Base-by-base conservation (phyloP, 1,284 basidiomycete genomes). In the Cystobasidium pallidum region DNA sequence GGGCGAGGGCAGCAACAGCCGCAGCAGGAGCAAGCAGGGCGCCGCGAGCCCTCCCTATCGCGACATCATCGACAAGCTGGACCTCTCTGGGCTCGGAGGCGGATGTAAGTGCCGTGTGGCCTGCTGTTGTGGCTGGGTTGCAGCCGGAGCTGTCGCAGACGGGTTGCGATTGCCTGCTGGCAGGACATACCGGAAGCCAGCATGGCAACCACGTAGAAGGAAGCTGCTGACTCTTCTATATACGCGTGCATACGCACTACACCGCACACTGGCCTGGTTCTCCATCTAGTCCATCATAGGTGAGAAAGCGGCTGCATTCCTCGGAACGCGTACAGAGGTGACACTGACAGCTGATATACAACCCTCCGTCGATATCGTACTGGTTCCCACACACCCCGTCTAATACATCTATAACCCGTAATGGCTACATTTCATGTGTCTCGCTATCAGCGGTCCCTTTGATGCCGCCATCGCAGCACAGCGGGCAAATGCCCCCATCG, bases 31-130 rank as follows among this genome's bases (percentile, higher is more conserved):
- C 36, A 64, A 71, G 61, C 59, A 71, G 45, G 32, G 63, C 30
- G 45, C 11, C 26, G 30, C 28, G 28, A 59, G 58, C 57, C 52
- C 54, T 61, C 30, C 45, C 1, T 71, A 71, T 34, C 30, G 32
- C 3, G 68, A 71, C 45, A 19, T 71, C 59, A 71, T 71, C 36
- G 68, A 71, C 49, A 71, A 62, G 59, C 68, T 71, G 34, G 68
- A 71, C 52, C 49, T 55, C 19, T 54, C 59, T 19, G 68, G 68
- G 2, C 30, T 32, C 26, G 57, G 45, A 2, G 55, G 52, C 30
- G 67, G 57, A 2, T 62, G 67, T 70, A 58, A 59, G 66, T 67
- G 39, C 28, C 51, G n/a, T 17, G 43, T 21, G 8, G 24, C n/a
- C 62, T 32, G 43, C 21, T 64, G 45, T 43, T 64, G 15, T 47